A percentile compares a stretch with the other conserved stretches of the same genome.
Evolutionary conservation across 2,329 filamentous ascomycete species (phyloP).

Genomic region (Epichloe brachyelytri): DNA sequence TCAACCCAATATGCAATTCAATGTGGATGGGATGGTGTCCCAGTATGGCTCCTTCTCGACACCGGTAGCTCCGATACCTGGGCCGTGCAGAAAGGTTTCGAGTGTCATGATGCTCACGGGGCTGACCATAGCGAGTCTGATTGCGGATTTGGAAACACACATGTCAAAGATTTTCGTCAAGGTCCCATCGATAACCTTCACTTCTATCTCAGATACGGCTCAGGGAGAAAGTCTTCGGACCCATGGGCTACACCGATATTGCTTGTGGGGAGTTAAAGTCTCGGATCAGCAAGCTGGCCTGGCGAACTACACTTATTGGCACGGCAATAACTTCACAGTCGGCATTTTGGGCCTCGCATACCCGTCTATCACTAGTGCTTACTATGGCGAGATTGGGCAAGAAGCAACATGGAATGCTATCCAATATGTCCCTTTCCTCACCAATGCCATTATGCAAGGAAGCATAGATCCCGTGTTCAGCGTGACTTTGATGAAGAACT

Average conservation of each 20-base stretch:
- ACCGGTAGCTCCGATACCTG: slow-evolving; percentile 41
- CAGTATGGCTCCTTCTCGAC: slow-evolving; percentile 32
- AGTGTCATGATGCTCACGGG: slow-evolving; percentile 26
- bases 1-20: slow-evolving; percentile 30
- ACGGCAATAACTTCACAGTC: slow-evolving; percentile 37
- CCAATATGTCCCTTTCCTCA: slow-evolving; percentile 35
- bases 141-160: slow-evolving; percentile 29
- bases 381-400: slow-evolving; percentile 25
- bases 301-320: slow-evolving; percentile 36
- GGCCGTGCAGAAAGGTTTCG: slow-evolving; percentile 28
- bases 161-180: slow-evolving; percentile 26
- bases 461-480: slow-evolving; percentile 32
- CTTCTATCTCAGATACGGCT: slow-evolving; percentile 33
- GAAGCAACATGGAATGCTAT: slow-evolving; percentile 25
- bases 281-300: slow-evolving; percentile 33
- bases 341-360: slow-evolving; percentile 39
- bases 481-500: slow-evolving; percentile 34
- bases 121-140: slow-evolving; percentile 15
- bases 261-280: slow-evolving; percentile 32
- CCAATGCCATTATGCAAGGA: slow-evolving; percentile 33
- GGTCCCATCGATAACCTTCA: slow-evolving; percentile 28
- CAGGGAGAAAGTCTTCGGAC: slow-evolving; percentile 35
- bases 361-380: slow-evolving; percentile 35
- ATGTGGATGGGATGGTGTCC: slow-evolving; percentile 25
- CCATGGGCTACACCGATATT: slow-evolving; percentile 34